Base-by-base conservation (phyloP, 2,329 filamentous ascomycete species). In the Corynespora cassiicola region DNA sequence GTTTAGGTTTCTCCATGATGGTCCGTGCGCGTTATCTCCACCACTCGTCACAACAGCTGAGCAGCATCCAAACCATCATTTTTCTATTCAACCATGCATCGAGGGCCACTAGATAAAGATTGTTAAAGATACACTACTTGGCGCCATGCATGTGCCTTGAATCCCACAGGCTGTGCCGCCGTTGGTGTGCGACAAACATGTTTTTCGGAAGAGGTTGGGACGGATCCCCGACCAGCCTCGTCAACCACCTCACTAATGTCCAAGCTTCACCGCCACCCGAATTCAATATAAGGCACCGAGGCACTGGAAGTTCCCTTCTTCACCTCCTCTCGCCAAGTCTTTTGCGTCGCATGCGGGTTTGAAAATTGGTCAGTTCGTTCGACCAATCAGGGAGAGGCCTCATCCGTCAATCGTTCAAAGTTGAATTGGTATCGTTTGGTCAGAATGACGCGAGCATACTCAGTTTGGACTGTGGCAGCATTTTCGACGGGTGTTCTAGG, bases 111-210 rank as follows among this genome's bases (percentile, higher is more conserved):
- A 32, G 47, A 42, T 44, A 29, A 28, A 22, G 32, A 45, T 19
- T 41, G 51, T 46, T 50, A 40, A 49, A 20, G 37, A 36, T 3
- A 40, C 24, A 28, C 26, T 38, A 42, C 31, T 32, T 40, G 43
- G 44, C 22, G 39, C 22, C 42, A 39, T 52, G 47, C 54, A 54
- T 40, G 30, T 36, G 31, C 47, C 42, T 47, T 47, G 39, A 35
- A 41, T 22, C 18, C 18, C 34, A 29, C 27, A 39, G 40, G 42
- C 42, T 37, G 48, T 42, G 37, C 45, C 28, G 33, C 44, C 42
- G 47, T 49, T 56, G 26, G 28, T 41, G 46, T 52, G 43, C 52
- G 32, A 52, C 47, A 57, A 58, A 50, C 54, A 54, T 52, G 51
- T 40, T 56, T 56, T 49, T 22, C 15, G 22, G 34, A 33, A 47